Evolutionary conservation across 1,284 basidiomycete species (phyloP).

Genomic region (Moesziomyces sp.): DNA sequence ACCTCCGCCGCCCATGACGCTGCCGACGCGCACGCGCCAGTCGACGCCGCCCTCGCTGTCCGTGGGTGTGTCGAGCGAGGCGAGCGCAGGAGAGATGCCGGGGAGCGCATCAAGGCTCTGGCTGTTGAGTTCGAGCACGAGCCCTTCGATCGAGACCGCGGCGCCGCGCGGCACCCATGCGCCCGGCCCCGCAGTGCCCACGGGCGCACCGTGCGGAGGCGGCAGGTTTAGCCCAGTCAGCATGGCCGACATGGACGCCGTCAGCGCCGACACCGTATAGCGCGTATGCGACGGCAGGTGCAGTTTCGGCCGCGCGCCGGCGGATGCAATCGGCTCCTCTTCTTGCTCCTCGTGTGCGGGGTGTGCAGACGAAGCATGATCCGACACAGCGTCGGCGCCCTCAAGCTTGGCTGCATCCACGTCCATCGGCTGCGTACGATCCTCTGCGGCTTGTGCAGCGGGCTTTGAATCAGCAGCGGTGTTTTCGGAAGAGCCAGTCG

Average conservation of each 20-base stretch:
- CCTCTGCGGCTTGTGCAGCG: neutral
- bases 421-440: slow-evolving; percentile 26
- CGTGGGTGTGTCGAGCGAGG: slow-evolving; percentile 12
- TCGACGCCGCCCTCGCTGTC: slow-evolving; percentile 23
- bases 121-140: slow-evolving; percentile 50
- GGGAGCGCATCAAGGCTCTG: slow-evolving; percentile 27
- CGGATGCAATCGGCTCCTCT: slow-evolving; percentile 12
- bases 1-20: slow-evolving; percentile 47
- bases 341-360: neutral
- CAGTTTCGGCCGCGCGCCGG: slow-evolving; percentile 24
- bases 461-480: neutral
- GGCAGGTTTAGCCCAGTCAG: slow-evolving; percentile 47
- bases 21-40: slow-evolving; percentile 48
- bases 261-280: slow-evolving; percentile 38
- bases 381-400: neutral
- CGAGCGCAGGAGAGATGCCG: slow-evolving; percentile 32
- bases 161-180: slow-evolving; percentile 59
- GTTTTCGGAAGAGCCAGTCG: neutral
- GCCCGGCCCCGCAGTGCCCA: slow-evolving; percentile 56
- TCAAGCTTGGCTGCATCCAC: slow-evolving; percentile 11
- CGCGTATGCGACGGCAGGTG: slow-evolving; percentile 41
- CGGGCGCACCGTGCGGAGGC: slow-evolving; percentile 53
- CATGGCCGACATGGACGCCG: slow-evolving; percentile 46
- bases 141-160: slow-evolving; percentile 51
- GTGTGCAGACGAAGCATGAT: neutral